Conservation (phyloP, 1,284 basidiomycete genomes). For the Ustilago sp. region DNA sequence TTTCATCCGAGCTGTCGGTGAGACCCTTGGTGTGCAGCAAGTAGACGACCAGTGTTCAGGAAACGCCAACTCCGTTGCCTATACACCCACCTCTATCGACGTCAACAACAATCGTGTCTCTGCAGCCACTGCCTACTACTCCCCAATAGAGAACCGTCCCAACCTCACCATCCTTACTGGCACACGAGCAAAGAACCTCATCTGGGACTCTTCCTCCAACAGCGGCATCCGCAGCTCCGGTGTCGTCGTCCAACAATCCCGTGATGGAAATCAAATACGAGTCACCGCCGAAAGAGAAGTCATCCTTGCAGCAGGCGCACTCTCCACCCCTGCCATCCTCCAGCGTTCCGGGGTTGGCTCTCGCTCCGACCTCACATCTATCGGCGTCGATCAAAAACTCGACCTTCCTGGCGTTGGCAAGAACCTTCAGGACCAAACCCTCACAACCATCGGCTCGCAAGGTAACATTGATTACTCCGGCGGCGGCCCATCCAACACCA, state of each 20-base stretch:
- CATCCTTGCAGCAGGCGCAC: conserved; percentile 71
- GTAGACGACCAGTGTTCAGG: conserved; percentile 75
- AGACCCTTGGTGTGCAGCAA: conserved; percentile 73
- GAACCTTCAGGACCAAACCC: conserved; percentile 71
- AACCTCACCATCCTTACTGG: conserved; percentile 76
- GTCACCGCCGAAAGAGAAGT: conserved; percentile 70
- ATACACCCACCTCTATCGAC: conserved; percentile 71
- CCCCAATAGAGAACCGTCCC: conserved; percentile 71
- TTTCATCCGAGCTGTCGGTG: conserved; percentile 73
- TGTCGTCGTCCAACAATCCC: conserved; percentile 22
- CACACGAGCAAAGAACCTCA: conserved; percentile 67
- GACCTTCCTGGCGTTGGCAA: conserved; percentile 69
- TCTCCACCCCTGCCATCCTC: conserved; percentile 71
- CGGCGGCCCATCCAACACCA: conserved; percentile 60
- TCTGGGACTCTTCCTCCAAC: conserved; percentile 38
- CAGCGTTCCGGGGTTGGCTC: conserved; percentile 72
- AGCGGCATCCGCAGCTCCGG: conserved; percentile 36
- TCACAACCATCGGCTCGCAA: conserved; percentile 60
- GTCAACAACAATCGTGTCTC: conserved; percentile 54
- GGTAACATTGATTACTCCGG: conserved; percentile 42
- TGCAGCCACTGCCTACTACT: conserved; percentile 72
- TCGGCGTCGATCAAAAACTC: conserved; percentile 65
- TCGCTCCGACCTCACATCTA: conserved; percentile 58
- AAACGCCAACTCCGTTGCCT: conserved; percentile 74
- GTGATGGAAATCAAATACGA: conserved; percentile 34